Evolutionary conservation across 2,329 filamentous ascomycete species (phyloP).

Genomic region (Sarocladiaceae sp.): DNA sequence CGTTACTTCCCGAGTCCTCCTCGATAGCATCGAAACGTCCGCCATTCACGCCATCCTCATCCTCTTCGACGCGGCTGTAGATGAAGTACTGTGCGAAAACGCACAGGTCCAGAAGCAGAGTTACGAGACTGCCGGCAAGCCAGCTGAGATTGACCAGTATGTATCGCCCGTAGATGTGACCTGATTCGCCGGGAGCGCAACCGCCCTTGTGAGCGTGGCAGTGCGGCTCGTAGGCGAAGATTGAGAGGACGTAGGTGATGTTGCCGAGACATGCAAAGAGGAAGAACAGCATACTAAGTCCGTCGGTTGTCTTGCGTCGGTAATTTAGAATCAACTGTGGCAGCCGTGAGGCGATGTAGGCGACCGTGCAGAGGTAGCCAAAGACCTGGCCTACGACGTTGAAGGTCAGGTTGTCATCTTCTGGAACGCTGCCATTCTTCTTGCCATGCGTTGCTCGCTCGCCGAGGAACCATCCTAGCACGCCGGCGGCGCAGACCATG

Average conservation of each 20-base stretch:
- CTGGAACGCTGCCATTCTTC: conserved; percentile 25
- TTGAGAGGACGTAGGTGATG: conserved; percentile 86
- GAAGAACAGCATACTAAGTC: conserved; percentile 92
- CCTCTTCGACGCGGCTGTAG: conserved; percentile 50
- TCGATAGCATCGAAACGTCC: conserved; percentile 27
- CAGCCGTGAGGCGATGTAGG: conserved; percentile 86
- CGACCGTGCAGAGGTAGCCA: conserved; percentile 82
- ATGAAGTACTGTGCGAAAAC: conserved; percentile 93
- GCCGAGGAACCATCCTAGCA: conserved; percentile 79
- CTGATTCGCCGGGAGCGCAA: conserved; percentile 64
- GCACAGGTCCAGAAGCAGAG: conserved; percentile 74
- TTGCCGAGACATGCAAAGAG: conserved; percentile 95
- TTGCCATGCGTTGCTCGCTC: conserved; percentile 32
- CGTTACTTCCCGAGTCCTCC: neutral
- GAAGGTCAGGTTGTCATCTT: conserved; percentile 56
- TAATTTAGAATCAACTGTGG: conserved; percentile 92
- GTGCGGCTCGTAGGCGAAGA: conserved; percentile 80
- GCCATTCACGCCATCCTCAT: conserved; percentile 23
- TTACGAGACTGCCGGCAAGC: conserved; percentile 85
- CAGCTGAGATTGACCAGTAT: conserved; percentile 88
- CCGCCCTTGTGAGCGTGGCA: conserved; percentile 42
- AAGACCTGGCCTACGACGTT: conserved; percentile 82
- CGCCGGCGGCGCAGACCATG: conserved; percentile 78
- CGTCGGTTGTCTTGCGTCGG: conserved; percentile 87
- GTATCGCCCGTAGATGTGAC: conserved; percentile 69